Evolutionary conservation across 75 land plant species (phyloP).

Genomic region (Adiantum capillusveneris): DNA sequence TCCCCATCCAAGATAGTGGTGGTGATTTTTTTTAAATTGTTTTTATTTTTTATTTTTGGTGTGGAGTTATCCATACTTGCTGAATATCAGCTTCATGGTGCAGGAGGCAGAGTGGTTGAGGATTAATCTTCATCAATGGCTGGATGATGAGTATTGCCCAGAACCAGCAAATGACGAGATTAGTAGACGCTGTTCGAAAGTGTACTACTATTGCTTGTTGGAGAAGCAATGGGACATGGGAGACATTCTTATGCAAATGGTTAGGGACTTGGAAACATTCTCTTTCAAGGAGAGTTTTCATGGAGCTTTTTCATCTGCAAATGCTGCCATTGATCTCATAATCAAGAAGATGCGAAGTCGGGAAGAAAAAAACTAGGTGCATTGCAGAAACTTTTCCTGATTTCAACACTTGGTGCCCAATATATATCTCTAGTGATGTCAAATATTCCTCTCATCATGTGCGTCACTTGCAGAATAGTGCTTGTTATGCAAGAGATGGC

Average conservation of each 20-base stretch:
- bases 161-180: conserved; percentile 85
- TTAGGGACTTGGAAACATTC: conserved; percentile 60
- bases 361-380: conserved; percentile 3
- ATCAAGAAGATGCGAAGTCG: conserved; percentile 29
- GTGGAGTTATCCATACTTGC: no score
- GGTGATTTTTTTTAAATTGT: no score
- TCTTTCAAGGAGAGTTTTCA: conserved; percentile 95
- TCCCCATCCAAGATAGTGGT: no score
- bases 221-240: conserved; percentile 67
- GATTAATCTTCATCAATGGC: conserved; percentile 43
- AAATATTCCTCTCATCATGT: no score
- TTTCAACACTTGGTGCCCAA: no score
- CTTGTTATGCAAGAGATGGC: no score
- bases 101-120: conserved; percentile 97
- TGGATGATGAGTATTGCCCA: conserved; percentile 67
- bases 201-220: conserved; percentile 62
- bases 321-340: conserved; percentile 82
- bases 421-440: no score
- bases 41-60: no score
- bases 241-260: conserved; percentile 86
- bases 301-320: conserved; percentile 91
- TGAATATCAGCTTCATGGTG: conserved; percentile 4
- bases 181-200: conserved; percentile 74
- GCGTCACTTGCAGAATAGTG: no score
- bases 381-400: no score